Evolutionary conservation across 331 rosid species (phyloP).

Genomic region (Erythrophleum ivorense): DNA sequence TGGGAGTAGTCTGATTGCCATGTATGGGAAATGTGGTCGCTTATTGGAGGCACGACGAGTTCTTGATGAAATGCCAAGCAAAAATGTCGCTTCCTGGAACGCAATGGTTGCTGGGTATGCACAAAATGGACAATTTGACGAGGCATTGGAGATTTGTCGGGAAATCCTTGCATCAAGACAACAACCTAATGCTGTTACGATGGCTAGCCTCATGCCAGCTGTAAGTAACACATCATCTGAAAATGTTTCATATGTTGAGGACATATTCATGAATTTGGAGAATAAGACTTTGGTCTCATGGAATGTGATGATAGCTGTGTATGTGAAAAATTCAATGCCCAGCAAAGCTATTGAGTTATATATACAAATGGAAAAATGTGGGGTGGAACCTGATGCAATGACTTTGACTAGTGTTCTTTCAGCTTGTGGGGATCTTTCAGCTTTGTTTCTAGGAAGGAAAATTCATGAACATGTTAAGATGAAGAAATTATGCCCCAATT

Average conservation of each 20-base stretch:
- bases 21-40: constrained; percentile 24
- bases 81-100: not conserved
- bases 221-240: constrained; percentile 27
- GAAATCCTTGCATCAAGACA: constrained; percentile 49
- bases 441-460: not conserved
- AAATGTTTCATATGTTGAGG: too few species aligned
- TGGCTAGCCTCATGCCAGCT: constrained; percentile 66
- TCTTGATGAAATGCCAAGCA: too few species aligned
- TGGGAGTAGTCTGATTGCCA: constrained; percentile 60
- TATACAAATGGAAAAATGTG: not conserved
- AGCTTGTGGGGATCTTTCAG: constrained; percentile 11
- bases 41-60: constrained; percentile 45
- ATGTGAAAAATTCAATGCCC: constrained; percentile 50
- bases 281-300: too few species aligned
- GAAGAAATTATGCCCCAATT: constrained; percentile 56
- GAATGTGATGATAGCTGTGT: constrained; percentile 51
- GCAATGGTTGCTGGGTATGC: not conserved
- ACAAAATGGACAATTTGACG: constrained; percentile 52
- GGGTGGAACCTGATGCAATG: constrained; percentile 56
- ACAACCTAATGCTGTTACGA: constrained; percentile 60
- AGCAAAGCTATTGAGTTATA: constrained; percentile 20
- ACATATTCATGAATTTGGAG: too few species aligned
- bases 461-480: constrained; percentile 37
- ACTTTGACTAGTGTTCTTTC: not conserved
- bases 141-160: constrained; percentile 56